phyloP scores from a whole-genome alignment of 306 rosid species.

The Betula pendula region DNA sequence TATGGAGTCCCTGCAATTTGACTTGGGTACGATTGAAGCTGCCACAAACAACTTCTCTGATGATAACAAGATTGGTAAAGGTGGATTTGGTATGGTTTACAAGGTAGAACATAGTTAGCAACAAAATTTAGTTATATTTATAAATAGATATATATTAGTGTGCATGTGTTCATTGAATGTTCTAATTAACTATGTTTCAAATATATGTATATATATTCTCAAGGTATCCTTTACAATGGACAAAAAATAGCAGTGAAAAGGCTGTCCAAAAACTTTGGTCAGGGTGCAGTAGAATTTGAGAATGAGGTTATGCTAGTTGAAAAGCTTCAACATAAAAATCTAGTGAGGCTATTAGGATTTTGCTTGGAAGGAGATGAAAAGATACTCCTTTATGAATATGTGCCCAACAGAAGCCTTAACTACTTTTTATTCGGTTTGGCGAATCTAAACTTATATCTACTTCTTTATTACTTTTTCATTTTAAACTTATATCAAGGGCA shows the following conservation, averaged over 20 bases:
- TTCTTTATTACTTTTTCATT: not conserved
- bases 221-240: conserved; percentile 56
- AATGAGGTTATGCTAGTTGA: conserved; percentile 62
- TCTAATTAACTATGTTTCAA: not conserved
- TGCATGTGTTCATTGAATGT: not conserved
- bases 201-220: conserved; percentile 23
- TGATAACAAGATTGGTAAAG: conserved; percentile 45
- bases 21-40: conserved; percentile 39
- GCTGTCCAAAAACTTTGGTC: conserved; percentile 48
- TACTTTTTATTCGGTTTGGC: conserved; percentile 55
- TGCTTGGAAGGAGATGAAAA: conserved; percentile 56
- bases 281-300: conserved; percentile 60
- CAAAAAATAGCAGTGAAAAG: conserved; percentile 69
- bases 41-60: no score
- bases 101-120: conserved; percentile 32
- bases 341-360: conserved; percentile 61
- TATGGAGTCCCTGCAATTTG: conserved; percentile 42
- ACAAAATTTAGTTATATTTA: not conserved
- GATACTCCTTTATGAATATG: conserved; percentile 63
- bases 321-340: conserved; percentile 73
- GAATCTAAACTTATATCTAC: not conserved
- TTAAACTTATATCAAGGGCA: not conserved
- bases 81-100: conserved; percentile 62
- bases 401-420: conserved; percentile 65
- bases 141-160: not conserved